Conservation (phyloP, 164 flowering plant genomes). For the Vitis rupestris region DNA sequence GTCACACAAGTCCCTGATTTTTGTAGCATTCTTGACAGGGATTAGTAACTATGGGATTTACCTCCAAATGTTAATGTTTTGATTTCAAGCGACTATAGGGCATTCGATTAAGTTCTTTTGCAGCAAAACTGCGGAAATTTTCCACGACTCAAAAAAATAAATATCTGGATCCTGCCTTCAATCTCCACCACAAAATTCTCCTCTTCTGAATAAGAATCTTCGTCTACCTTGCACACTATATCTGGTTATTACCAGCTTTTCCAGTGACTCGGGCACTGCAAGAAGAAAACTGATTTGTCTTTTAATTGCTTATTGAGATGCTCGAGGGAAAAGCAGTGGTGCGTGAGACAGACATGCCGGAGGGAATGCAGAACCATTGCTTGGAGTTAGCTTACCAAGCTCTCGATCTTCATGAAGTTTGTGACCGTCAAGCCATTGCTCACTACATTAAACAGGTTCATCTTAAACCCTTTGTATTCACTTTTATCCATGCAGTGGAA, state of each 20-base stretch:
- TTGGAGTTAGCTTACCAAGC: slow-evolving; percentile 44
- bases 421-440: slow-evolving; percentile 40
- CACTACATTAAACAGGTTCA: slow-evolving; percentile 38
- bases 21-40: neutral
- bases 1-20: neutral
- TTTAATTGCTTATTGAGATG: slow-evolving; percentile 11
- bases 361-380: slow-evolving; percentile 32
- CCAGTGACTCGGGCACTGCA: neutral
- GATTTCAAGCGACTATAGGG: neutral
- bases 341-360: slow-evolving; percentile 38
- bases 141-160: neutral
- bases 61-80: slow-evolving; percentile 1
- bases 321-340: slow-evolving; percentile 43
- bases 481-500: no score
- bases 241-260: neutral
- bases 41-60: neutral
- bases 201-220: neutral
- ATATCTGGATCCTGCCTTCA: slow-evolving; percentile 1
- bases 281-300: neutral
- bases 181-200: slow-evolving; percentile 13
- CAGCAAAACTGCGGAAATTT: neutral
- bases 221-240: neutral
- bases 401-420: slow-evolving; percentile 38
- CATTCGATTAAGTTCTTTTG: no score
- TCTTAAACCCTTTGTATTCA: neutral